phyloP scores from a whole-genome alignment of 768 basidiomycete species.

The Leccinum fibrillosum region DNA sequence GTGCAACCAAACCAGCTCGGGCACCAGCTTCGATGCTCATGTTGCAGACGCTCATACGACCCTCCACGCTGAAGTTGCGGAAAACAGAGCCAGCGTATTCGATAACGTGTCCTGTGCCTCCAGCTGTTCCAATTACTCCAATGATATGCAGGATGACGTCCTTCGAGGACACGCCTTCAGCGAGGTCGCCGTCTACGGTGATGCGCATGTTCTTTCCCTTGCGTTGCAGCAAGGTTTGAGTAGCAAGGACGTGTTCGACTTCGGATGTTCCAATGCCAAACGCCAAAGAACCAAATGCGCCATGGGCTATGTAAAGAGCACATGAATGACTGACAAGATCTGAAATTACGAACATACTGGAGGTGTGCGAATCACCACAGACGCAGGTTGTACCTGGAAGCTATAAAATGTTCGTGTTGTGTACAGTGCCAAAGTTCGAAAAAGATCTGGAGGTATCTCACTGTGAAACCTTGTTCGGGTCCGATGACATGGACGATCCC shows the following conservation, averaged over 20 bases:
- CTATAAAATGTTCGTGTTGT: constrained; percentile 30
- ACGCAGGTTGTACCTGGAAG: constrained; percentile 79
- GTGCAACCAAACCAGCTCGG: constrained; percentile 89
- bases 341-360: constrained; percentile 51
- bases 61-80: constrained; percentile 84
- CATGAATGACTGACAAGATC: not conserved
- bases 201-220: constrained; percentile 94
- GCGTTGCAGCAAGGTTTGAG: constrained; percentile 82
- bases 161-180: constrained; percentile 82
- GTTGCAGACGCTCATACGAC: constrained; percentile 88
- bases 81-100: constrained; percentile 91
- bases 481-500: constrained; percentile 41
- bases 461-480: constrained; percentile 91
- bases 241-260: constrained; percentile 92
- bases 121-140: constrained; percentile 89
- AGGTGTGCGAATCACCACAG: constrained; percentile 92
- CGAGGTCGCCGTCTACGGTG: constrained; percentile 77
- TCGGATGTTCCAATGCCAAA: constrained; percentile 94
- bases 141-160: constrained; percentile 91
- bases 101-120: constrained; percentile 85
- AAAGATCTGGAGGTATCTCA: constrained; percentile 26
- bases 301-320: constrained; percentile 58
- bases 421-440: not conserved
- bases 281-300: constrained; percentile 88
- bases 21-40: constrained; percentile 96